Evolutionary conservation across 108 stramenopile species (phyloP).

Genomic region (Aurantiochytrium sp.): DNA sequence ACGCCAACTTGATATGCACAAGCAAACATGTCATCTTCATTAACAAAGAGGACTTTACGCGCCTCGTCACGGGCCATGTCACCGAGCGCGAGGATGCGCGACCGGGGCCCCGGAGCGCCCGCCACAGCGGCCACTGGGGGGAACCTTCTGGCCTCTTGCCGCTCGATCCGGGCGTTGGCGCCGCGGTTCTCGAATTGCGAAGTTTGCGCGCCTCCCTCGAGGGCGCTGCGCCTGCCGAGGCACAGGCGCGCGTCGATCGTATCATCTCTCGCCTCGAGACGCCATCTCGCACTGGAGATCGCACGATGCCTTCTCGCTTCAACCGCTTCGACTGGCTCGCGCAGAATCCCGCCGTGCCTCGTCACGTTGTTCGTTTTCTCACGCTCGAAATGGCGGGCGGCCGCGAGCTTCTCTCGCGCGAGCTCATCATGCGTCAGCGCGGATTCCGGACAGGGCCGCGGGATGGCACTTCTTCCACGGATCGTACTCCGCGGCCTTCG

Average conservation of each 20-base stretch:
- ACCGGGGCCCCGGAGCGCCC: neutral
- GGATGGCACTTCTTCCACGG: neutral
- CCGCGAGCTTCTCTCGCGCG: neutral
- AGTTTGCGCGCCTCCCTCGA: neutral
- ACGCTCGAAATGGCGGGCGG: neutral
- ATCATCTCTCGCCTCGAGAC: neutral
- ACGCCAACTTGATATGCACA: neutral
- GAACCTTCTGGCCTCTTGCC: neutral
- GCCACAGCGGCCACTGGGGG: neutral
- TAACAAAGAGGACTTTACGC: neutral
- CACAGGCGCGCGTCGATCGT: neutral
- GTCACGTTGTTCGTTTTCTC: neutral
- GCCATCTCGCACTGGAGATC: neutral
- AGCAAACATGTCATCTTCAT: neutral
- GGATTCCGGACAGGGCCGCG: neutral
- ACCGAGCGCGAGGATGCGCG: neutral
- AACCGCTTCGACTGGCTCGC: neutral
- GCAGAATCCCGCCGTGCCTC: neutral
- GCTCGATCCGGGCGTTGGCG: neutral
- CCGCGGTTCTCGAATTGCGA: neutral
- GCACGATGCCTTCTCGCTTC: neutral
- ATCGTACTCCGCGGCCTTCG: neutral
- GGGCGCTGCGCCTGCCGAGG: neutral
- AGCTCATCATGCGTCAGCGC: neutral
- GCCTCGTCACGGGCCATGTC: neutral